These are phyloP conservation scores for Trichoderma koningiopsis DNA, from an alignment of 2,329 filamentous ascomycete species.

Conservation along the genomic window DNA sequence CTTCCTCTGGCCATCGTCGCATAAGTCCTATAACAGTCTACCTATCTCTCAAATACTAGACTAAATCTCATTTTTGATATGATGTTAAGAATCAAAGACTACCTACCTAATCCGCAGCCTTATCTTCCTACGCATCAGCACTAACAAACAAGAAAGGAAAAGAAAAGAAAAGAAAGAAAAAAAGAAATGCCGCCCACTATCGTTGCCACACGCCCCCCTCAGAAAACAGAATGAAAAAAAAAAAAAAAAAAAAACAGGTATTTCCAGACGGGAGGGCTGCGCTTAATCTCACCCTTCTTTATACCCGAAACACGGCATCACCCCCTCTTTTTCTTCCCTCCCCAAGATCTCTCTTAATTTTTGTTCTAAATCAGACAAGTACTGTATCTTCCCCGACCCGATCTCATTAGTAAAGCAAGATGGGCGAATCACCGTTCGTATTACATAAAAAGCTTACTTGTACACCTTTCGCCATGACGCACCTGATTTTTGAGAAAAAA, in stretches of 20 bases:
- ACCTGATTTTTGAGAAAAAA: not conserved
- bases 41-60: not conserved
- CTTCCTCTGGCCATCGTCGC: not conserved
- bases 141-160: not conserved
- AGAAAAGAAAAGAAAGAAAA: not conserved
- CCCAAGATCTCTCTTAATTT: constrained; percentile 1
- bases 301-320: constrained; percentile 22
- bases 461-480: not conserved
- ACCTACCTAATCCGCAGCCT: not conserved
- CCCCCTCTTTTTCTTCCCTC: not conserved
- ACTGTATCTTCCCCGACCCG: not conserved
- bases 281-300: constrained; percentile 20
- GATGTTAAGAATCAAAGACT: not conserved
- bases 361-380: not conserved
- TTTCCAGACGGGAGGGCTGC: not conserved
- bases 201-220: not conserved
- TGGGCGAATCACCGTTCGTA: constrained; percentile 6
- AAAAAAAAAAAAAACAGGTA: not conserved
- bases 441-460: not conserved
- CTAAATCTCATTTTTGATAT: not conserved
- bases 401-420: constrained; percentile 19
- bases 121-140: not conserved
- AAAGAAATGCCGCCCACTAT: not conserved
- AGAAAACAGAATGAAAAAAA: no score
- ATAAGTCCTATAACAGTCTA: not conserved